Percentiles rank a stretch among this genome's conserved stretches.
phyloP scores from a whole-genome alignment of 2,329 filamentous ascomycete species.

The Ramularia endophylla region DNA sequence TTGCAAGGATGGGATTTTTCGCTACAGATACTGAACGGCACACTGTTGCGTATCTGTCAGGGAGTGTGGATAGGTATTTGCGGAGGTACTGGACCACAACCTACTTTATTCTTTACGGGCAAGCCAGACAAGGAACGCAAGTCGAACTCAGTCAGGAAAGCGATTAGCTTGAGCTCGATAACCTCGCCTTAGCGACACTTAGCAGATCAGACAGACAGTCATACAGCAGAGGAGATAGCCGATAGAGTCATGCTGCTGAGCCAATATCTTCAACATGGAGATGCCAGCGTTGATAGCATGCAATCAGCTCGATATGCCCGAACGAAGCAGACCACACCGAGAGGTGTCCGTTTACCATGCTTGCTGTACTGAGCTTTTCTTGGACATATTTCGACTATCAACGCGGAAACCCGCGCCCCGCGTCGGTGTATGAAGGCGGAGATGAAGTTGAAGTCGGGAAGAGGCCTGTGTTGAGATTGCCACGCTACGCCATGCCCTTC shows the following conservation, averaged over 20 bases:
- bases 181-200: conserved; percentile 19
- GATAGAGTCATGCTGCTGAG: conserved; percentile 23
- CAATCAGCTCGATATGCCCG: conserved; percentile 23
- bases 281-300: conserved; percentile 17
- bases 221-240: conserved; percentile 21
- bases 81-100: conserved; percentile 5
- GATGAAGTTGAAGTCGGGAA: too few species aligned
- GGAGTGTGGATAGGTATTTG: conserved; percentile 4
- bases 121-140: conserved; percentile 17
- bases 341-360: conserved; percentile 5
- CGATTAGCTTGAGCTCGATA: conserved; percentile 24
- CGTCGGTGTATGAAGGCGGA: too few species aligned
- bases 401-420: too few species aligned
- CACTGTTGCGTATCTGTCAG: conserved; percentile 18
- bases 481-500: too few species aligned
- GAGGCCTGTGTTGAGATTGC: background rate
- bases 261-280: conserved; percentile 10
- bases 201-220: conserved; percentile 18
- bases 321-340: conserved; percentile 8
- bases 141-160: conserved; percentile 16
- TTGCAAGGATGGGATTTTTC: conserved; percentile 1
- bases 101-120: conserved; percentile 13
- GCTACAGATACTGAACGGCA: conserved; percentile 12
- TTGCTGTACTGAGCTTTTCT: conserved; percentile 11
- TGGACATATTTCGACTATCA: conserved; percentile 17